Evolutionary conservation across 805 yeast species (phyloP), one percentile per base, ranked within the genome.

Genomic region (Nakazawaea peltata): DNA sequence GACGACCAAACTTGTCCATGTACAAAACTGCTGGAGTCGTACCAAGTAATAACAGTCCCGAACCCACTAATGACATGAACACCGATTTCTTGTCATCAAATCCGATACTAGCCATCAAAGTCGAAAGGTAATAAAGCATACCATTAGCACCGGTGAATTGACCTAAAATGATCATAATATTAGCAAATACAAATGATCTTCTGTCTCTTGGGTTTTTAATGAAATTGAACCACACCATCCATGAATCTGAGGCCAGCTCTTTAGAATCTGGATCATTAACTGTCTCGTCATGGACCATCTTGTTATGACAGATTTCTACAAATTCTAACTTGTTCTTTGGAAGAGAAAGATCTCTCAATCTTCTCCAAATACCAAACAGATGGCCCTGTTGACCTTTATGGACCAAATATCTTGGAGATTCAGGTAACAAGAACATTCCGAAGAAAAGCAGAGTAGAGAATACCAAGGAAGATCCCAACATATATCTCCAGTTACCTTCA

Each of bases 131-230:
- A 59, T 76, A 77, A 70, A 76, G 63, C 41, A 77, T 69, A 24
- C 78, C 83, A 47, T 77, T 77, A 46, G 77, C 71, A 61, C 83
- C 83, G 4, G 82, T 75, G 57, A 77, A 66, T 52, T 77, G 84
- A 33, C 80, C 80, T 41, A 74, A 60, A 43, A 68, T 52, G 39
- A 74, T 63, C 81, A 76, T 74, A 44, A 71, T 64, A 36, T 62
- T 61, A 9, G 81, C 67, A 50, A 74, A 76, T 14, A 73, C 53
- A 30, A 77, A 60, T 6, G 82, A 78, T 47, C 82, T 69, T 42
- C 82, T 67, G 49, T 69, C 71, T 53, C 84, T 67, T 30, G 78
- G 67, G 36, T 68, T 60, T 12, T 65, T 59, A 55, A 77, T 53
- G 44, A 77, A 60, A 42, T 77, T 82, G 30, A 65, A 41, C 58